phyloP scores from a whole-genome alignment of 1,284 basidiomycete species.

The Cutaneotrichosporon dermatis region DNA sequence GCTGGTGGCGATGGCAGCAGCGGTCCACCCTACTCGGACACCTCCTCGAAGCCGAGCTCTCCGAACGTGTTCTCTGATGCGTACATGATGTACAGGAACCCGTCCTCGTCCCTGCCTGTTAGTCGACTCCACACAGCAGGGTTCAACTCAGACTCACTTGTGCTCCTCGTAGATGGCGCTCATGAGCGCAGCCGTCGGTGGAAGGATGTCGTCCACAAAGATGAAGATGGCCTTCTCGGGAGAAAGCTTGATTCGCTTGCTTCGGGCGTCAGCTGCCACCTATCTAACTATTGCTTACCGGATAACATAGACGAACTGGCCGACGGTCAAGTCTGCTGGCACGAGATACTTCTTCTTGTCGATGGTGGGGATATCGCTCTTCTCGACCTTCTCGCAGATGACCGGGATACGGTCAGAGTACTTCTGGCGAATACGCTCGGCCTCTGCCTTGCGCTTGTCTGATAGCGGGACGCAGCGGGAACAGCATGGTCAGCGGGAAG shows the following conservation, averaged over 20 bases:
- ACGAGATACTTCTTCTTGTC: conserved; percentile 99
- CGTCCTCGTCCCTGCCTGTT: conserved; percentile 21
- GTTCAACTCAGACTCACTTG: conserved; percentile 61
- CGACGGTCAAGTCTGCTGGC: conserved; percentile 95
- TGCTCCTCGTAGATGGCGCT: conserved; percentile 99
- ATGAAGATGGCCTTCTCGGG: conserved; percentile 99
- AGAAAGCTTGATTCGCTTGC: conserved; percentile 99
- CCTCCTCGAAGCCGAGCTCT: conserved; percentile 17
- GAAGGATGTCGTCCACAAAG: conserved; percentile 96
- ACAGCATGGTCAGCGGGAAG: no score
- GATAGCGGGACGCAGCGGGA: conserved; percentile 6
- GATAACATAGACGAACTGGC: conserved; percentile 99
- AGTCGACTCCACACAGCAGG: not conserved
- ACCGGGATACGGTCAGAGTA: conserved; percentile 98
- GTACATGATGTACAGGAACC: conserved; percentile 93
- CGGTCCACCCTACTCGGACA: conserved; percentile 2
- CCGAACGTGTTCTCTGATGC: conserved; percentile 97
- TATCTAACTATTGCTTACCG: conserved; percentile 39
- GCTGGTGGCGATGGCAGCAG: not conserved
- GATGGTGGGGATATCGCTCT: conserved; percentile 97
- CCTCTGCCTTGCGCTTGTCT: conserved; percentile 98
- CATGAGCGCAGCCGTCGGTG: conserved; percentile 97
- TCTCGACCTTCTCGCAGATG: conserved; percentile 99
- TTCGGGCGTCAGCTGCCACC: conserved; percentile 15
- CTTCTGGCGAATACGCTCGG: conserved; percentile 93